phyloP scores from a whole-genome alignment of 176 grass and related monocot genomes.

The Coix lacrymajobi region DNA sequence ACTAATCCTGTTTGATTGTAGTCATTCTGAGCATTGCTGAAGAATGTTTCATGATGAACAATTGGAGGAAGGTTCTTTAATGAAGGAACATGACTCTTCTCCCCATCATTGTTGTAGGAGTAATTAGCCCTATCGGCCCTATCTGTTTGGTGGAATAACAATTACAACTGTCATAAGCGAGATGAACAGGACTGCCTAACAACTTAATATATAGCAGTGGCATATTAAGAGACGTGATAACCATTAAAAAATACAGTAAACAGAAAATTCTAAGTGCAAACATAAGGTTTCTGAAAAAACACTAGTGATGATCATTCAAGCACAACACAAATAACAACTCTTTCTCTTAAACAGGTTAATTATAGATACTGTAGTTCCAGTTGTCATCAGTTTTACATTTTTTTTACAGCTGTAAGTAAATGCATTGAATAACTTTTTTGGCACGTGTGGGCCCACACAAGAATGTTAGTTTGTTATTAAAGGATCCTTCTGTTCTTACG shows the following conservation, averaged over 20 bases:
- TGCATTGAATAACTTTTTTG: not conserved
- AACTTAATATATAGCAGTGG: not conserved
- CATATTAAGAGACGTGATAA: not conserved
- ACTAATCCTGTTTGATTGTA: conserved; percentile 43
- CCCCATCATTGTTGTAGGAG: conserved; percentile 55
- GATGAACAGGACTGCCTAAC: not conserved
- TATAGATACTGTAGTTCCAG: not conserved
- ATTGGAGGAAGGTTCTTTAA: conserved; percentile 52
- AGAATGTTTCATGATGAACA: conserved; percentile 51
- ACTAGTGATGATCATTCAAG: not conserved
- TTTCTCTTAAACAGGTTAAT: not conserved
- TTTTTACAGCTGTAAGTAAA: not conserved
- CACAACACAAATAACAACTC: not conserved
- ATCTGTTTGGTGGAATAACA: conserved; percentile 45
- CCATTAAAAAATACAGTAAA: not conserved
- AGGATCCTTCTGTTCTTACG: not conserved
- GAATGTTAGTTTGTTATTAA: not conserved
- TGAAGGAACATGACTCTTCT: conserved; percentile 55
- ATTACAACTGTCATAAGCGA: not conserved
- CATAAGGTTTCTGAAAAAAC: conserved; percentile 15
- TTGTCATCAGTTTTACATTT: not conserved
- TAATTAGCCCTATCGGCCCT: conserved; percentile 51
- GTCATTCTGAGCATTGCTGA: conserved; percentile 43
- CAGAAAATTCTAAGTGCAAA: not conserved
- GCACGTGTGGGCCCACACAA: not conserved